Conservation (phyloP, 1,284 basidiomycete genomes). For the Hemileia vastatrix region DNA sequence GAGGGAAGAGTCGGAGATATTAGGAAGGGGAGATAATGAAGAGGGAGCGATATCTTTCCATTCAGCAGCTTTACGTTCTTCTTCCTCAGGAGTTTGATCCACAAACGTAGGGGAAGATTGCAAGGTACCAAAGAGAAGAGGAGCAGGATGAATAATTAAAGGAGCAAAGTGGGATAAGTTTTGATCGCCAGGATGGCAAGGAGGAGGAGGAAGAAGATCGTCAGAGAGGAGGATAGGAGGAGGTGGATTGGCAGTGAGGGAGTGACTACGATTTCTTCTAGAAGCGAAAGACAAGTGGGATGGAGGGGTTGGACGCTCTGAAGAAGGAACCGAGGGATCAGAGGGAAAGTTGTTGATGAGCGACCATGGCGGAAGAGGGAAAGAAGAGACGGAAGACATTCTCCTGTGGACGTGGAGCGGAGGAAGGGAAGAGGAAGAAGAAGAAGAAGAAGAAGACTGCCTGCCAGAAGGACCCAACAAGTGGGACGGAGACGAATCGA, state of each 20-base stretch:
- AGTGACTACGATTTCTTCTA: too few relatives aligned
- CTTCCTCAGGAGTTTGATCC: constrained; percentile 9
- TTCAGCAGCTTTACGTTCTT: constrained; percentile 18
- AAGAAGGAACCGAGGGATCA: too few relatives aligned
- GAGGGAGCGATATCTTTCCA: constrained; percentile 1
- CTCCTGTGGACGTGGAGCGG: too few relatives aligned
- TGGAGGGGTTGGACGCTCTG: too few relatives aligned
- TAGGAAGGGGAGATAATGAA: background rate
- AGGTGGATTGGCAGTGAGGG: constrained; percentile 7
- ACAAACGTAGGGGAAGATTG: background rate
- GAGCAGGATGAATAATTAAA: background rate
- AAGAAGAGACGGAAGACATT: too few relatives aligned
- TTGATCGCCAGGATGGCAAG: background rate
- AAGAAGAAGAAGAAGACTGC: too few relatives aligned
- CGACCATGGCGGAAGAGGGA: too few relatives aligned
- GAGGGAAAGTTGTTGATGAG: too few relatives aligned
- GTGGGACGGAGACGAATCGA: too few relatives aligned
- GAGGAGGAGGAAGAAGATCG: background rate
- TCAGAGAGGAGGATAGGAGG: background rate
- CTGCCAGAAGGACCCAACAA: too few relatives aligned
- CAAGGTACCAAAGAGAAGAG: background rate
- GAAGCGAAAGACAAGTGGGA: too few relatives aligned
- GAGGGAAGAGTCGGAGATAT: background rate
- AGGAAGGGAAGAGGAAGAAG: too few relatives aligned
- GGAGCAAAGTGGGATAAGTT: background rate